Evolutionary conservation across 495 filamentous ascomycete species (phyloP).

Genomic region (Chaetomium tenue): DNA sequence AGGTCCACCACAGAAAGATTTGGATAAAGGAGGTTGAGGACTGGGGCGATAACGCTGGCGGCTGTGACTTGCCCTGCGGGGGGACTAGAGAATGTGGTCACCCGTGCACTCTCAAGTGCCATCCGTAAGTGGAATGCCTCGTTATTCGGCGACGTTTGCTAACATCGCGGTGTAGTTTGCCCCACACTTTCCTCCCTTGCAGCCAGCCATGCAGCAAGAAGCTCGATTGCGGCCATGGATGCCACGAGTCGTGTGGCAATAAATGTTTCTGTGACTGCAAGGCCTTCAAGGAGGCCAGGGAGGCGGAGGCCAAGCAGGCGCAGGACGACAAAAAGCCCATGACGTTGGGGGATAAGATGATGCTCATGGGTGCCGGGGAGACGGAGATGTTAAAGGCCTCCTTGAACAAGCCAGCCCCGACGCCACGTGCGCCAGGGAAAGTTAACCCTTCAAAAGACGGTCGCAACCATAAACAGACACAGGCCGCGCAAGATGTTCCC

Average conservation of each 20-base stretch:
- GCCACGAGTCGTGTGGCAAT: conserved; percentile 43
- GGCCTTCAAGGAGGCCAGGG: conserved; percentile 19
- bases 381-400: conserved; percentile 18
- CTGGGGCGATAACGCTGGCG: conserved; percentile 56
- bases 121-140: conserved; percentile 37
- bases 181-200: conserved; percentile 63
- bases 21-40: conserved; percentile 50
- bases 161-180: conserved; percentile 53
- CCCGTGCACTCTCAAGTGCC: conserved; percentile 45
- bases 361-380: conserved; percentile 10
- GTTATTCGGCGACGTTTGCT: conserved; percentile 10
- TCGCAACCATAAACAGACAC: neutral
- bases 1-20: conserved; percentile 36
- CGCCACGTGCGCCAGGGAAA: neutral
- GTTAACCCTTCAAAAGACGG: neutral
- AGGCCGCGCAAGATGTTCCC: neutral
- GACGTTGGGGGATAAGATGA: conserved; percentile 18
- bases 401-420: neutral
- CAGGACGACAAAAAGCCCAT: conserved; percentile 6
- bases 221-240: conserved; percentile 65
- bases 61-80: conserved; percentile 55
- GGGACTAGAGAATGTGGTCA: conserved; percentile 46
- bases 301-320: neutral
- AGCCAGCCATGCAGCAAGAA: conserved; percentile 56
- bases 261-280: conserved; percentile 40